Evolutionary conservation across 176 grass and related monocot genomes (phyloP), one percentile per base, ranked within the genome.

Genomic region (Bothriochloa decipiens): DNA sequence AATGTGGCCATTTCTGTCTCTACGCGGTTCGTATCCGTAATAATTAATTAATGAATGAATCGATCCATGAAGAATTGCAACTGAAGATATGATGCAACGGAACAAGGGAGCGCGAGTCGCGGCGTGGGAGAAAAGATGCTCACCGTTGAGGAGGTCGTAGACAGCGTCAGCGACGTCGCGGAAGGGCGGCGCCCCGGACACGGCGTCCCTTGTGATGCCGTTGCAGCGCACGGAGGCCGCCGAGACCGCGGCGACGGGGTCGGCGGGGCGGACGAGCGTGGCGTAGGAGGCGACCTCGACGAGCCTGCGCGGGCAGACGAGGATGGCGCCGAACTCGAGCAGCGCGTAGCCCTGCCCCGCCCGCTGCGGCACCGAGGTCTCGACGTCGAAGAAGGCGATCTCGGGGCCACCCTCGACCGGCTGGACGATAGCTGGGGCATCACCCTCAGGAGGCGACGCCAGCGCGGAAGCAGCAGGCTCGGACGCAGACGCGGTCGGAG

Each of bases 331-430:
- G 78, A 99, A 99, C 86, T 99, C 93, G 77, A 99, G 93, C 64
- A 99, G 86, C 25, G 91, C 85, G 69, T 89, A 91, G 42, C 91
- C 84, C 81, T 89, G 88, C 0, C 88, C 84, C 1, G 68, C 58
- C 3, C 91, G 87, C 65, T 83, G 72, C 82, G 96, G 96, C 64
- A 96, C 85, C 4, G 96, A 92, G 14, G 93, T 98, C 91, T 98
- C 93, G 47, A 95, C 77, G 88, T 95, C 93, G 78, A 98, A 98
- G 89, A 98, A 98, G n/a, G 96, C 96, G 72, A 98, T 98, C 93
- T 96, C 89, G 5, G 89, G 41, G 0, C 87, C 89, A 8, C 85
- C 65, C 0, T 37, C 58, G 41, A 8, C 79, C 42, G 87, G 82
- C 32, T 68, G 60, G 75, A 22, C 74, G 63, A 67, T 16, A 60